phyloP scores from a whole-genome alignment of 805 yeast species.

The Myxozyma nipponensis region DNA sequence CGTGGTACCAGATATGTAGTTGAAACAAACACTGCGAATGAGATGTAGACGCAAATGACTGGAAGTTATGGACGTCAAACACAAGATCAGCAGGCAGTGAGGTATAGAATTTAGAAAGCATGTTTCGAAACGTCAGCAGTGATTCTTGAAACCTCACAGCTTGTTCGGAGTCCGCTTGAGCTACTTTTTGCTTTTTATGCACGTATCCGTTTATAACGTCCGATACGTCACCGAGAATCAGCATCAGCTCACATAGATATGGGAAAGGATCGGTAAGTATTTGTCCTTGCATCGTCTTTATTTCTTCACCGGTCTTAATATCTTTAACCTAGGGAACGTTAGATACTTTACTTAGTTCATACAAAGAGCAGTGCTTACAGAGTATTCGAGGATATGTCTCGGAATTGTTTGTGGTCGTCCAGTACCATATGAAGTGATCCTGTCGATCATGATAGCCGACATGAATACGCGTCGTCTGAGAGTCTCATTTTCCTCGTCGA shows the following conservation, averaged over 20 bases:
- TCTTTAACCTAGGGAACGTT: conserved; percentile 1
- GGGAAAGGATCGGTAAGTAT: conserved; percentile 31
- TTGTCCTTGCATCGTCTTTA: conserved; percentile 9
- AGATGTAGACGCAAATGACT: conserved; percentile 27
- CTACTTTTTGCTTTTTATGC: not conserved
- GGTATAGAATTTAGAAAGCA: conserved; percentile 31
- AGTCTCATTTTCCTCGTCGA: conserved; percentile 16
- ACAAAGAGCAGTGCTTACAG: conserved; percentile 9
- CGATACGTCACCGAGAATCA: conserved; percentile 31
- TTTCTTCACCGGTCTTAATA: conserved; percentile 9
- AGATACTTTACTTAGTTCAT: not conserved
- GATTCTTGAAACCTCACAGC: not conserved
- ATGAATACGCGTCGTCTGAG: conserved; percentile 30
- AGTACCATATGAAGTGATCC: conserved; percentile 33
- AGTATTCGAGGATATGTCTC: conserved; percentile 28
- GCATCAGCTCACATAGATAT: conserved; percentile 29
- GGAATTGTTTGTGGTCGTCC: conserved; percentile 31
- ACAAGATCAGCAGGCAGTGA: conserved; percentile 30
- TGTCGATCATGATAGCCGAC: conserved; percentile 32
- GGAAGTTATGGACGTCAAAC: conserved; percentile 33
- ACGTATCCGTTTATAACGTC: conserved; percentile 30
- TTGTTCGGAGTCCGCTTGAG: not conserved
- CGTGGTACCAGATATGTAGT: conserved; percentile 34
- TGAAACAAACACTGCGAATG: conserved; percentile 32
- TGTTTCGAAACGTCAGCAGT: conserved; percentile 24